Percentiles rank a stretch among this genome's conserved stretches.
Evolutionary conservation across 2,329 filamentous ascomycete genomes (phyloP).

Genomic region (Xylaria arbuscula): DNA sequence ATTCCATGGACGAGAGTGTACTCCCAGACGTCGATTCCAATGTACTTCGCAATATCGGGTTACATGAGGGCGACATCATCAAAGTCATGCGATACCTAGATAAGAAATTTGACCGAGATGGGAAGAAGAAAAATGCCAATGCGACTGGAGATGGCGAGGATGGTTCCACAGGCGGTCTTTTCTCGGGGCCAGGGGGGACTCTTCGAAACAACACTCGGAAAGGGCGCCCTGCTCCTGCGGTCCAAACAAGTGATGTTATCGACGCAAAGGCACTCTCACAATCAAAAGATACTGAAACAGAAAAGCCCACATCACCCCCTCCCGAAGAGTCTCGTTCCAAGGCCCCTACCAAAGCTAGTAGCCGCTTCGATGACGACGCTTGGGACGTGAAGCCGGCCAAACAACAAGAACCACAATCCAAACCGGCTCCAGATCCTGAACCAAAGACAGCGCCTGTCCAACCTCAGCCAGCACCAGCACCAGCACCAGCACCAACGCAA

Average conservation of each 20-base stretch:
- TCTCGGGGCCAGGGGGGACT: slow-evolving; percentile 91
- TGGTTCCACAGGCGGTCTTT: slow-evolving; percentile 71
- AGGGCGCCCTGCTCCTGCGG: slow-evolving; percentile 85
- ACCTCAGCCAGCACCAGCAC: slow-evolving; percentile 48
- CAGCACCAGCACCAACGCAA: slow-evolving; percentile 48
- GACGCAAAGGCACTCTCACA: slow-evolving; percentile 86
- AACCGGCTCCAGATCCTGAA: slow-evolving; percentile 70
- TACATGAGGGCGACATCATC: slow-evolving; percentile 96
- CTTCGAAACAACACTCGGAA: slow-evolving; percentile 95
- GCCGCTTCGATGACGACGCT: slow-evolving; percentile 89
- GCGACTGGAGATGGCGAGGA: slow-evolving; percentile 60
- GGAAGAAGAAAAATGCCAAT: slow-evolving; percentile 60
- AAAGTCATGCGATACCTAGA: slow-evolving; percentile 93
- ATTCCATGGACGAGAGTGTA: slow-evolving; percentile 96
- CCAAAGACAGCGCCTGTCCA: slow-evolving; percentile 53
- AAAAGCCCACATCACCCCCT: slow-evolving; percentile 55
- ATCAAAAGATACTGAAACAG: slow-evolving; percentile 61
- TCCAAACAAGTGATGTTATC: slow-evolving; percentile 85
- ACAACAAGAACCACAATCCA: slow-evolving; percentile 57
- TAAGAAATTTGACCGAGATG: slow-evolving; percentile 77
- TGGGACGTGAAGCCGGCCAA: slow-evolving; percentile 93
- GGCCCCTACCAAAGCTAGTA: slow-evolving; percentile 47
- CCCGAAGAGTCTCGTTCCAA: slow-evolving; percentile 47
- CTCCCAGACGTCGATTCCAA: slow-evolving; percentile 88
- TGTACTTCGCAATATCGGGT: slow-evolving; percentile 85